Evolutionary conservation across 1,284 basidiomycete genomes (phyloP), one percentile per base, ranked within the genome.

Genomic region (Porogramme epimiltina): DNA sequence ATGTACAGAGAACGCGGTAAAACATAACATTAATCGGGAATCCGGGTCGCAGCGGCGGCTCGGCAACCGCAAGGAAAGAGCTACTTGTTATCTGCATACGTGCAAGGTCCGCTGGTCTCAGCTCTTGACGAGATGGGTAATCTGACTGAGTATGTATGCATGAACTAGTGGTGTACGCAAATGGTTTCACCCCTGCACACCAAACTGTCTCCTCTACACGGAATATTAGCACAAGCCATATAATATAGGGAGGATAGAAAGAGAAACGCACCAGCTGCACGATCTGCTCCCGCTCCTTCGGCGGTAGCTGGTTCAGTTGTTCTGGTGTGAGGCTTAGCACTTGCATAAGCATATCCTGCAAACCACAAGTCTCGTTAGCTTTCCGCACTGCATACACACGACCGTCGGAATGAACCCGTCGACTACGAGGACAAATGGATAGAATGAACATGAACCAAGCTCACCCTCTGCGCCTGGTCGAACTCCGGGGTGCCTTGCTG

Each of bases 261-360:
- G 26, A 28, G 18, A 16, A 40, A 75, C 87, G 54, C 58, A 93
- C 93, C 68, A 97, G 71, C 63, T 90, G 84, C 70, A 93, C 79
- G 41, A 98, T 92, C n/a, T 92, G 89, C 0, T 85, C 83, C 42
- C 89, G 81, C 62, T 98, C 95, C 2, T 82, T 78, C 1, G 91
- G 87, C 20, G 94, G 91, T 42, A 98, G 73, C 6, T 82, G 84
- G 51, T 85, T 87, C 62, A 99, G 91, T 70, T 98, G 94, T 42
- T 93, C 93, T 36, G 82, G 87, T 0, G 91, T 91, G 63, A 99
- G 73, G 53, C 80, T 82, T 26, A 99, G 73, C 0, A 98, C 94
- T 72, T 95, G 93, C 68, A 91, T 77, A 41, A 95, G 66, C 85
- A 94, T 91, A 23, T 81, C 77, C 90, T 93, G 63, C 20, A 49